These are phyloP conservation scores for Hypoxylon crocopeplum DNA, from an alignment of 495 filamentous ascomycete species.

Conservation along the genomic window DNA sequence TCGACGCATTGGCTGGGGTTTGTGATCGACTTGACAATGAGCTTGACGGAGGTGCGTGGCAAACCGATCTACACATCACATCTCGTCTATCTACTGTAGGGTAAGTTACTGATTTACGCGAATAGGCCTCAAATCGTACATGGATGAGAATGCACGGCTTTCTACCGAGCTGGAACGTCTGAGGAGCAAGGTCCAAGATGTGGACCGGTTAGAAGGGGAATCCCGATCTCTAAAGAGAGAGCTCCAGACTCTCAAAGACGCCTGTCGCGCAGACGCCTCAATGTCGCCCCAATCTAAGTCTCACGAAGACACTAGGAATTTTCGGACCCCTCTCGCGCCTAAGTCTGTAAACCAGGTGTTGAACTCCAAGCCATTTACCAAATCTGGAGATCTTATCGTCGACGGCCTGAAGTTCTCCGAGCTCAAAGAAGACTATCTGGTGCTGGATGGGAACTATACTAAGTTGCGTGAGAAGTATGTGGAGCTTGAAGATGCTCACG, in stretches of 20 bases:
- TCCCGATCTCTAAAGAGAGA: slow-evolving; percentile 45
- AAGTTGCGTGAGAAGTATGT: slow-evolving; percentile 34
- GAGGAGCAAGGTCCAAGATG: slow-evolving; percentile 32
- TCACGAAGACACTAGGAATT: not conserved
- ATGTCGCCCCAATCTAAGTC: not conserved
- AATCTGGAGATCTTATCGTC: slow-evolving; percentile 26
- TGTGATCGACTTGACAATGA: slow-evolving; percentile 49
- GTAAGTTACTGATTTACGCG: slow-evolving; percentile 1
- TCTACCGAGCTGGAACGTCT: slow-evolving; percentile 41
- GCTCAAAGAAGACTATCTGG: slow-evolving; percentile 40
- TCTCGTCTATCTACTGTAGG: no score
- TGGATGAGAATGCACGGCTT: slow-evolving; percentile 26
- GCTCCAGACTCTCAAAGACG: slow-evolving; percentile 30
- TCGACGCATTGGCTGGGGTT: slow-evolving; percentile 47
- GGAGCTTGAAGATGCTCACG: slow-evolving; percentile 47
- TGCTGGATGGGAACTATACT: slow-evolving; percentile 35
- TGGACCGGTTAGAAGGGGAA: slow-evolving; percentile 42
- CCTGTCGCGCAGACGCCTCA: not conserved
- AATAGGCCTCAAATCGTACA: slow-evolving; percentile 19
- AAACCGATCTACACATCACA: not conserved
- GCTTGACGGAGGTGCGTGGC: slow-evolving; percentile 44
- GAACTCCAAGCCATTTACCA: slow-evolving; percentile 18
- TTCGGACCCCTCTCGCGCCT: slow-evolving; percentile 33
- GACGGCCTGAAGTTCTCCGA: slow-evolving; percentile 26
- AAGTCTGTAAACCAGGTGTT: slow-evolving; percentile 29